Percentiles rank a stretch among this genome's conserved stretches.
Evolutionary conservation across 805 yeast species (phyloP).

Genomic region (Wickerhamiella sergipiensis): DNA sequence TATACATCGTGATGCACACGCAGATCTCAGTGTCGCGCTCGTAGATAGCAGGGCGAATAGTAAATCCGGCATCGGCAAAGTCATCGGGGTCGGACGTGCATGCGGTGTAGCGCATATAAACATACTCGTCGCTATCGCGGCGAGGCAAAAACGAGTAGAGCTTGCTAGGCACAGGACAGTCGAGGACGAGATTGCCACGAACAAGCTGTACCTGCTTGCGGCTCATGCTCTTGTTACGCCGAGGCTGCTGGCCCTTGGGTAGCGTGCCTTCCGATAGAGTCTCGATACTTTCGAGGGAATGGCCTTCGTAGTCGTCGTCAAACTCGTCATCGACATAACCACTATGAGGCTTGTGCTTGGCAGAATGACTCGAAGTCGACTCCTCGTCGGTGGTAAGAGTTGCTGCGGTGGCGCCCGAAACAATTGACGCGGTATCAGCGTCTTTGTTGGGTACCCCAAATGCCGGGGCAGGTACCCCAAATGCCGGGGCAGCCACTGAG

Average conservation of each 20-base stretch:
- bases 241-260: conserved; percentile 29
- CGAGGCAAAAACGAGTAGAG: conserved; percentile 72
- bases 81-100: conserved; percentile 89
- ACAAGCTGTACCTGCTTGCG: conserved; percentile 65
- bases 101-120: conserved; percentile 94
- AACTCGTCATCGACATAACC: not conserved
- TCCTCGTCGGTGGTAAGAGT: not conserved
- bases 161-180: conserved; percentile 89
- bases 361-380: not conserved
- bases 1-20: conserved; percentile 92
- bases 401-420: not conserved
- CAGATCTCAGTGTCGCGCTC: conserved; percentile 87
- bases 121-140: conserved; percentile 82
- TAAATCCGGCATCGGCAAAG: conserved; percentile 66
- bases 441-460: not conserved
- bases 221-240: conserved; percentile 53
- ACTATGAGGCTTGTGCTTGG: not conserved
- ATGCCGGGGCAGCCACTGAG: not conserved
- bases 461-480: not conserved
- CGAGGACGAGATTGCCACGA: conserved; percentile 73
- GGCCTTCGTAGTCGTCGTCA: not conserved
- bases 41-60: conserved; percentile 61
- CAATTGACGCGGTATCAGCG: not conserved
- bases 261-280: not conserved
- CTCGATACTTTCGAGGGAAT: not conserved